These are phyloP conservation scores for Tieghemiomyces parasiticus DNA, from an alignment of 192 early-diverging fungal genomes.

Conservation along the genomic window DNA sequence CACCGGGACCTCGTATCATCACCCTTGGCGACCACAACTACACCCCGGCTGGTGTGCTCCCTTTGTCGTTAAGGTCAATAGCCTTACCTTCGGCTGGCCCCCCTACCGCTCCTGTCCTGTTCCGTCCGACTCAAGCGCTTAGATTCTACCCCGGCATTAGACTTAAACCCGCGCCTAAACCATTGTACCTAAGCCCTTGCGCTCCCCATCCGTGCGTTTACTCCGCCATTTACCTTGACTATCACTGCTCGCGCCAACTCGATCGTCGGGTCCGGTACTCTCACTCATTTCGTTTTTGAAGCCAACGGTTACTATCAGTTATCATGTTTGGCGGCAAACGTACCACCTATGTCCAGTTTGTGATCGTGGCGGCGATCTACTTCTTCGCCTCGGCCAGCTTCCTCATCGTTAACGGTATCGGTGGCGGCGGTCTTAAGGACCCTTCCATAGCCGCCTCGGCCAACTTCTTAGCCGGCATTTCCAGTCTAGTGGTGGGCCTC, in stretches of 20 bases:
- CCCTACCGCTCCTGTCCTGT: too few species aligned
- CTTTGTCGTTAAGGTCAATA: too few species aligned
- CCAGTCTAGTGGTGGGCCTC: background rate
- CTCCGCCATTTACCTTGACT: background rate
- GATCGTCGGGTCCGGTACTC: too few species aligned
- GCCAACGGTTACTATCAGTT: background rate
- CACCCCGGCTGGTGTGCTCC: too few species aligned
- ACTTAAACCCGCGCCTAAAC: background rate
- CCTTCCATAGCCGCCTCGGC: background rate
- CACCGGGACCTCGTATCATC: too few species aligned
- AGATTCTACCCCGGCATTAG: too few species aligned
- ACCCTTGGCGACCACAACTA: too few species aligned
- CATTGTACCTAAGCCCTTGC: background rate
- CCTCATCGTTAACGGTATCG: slow-evolving; percentile 8
- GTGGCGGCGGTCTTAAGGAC: slow-evolving; percentile 10
- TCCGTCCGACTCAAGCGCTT: too few species aligned
- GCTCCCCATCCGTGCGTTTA: background rate
- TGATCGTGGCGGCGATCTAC: background rate
- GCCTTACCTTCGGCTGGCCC: too few species aligned
- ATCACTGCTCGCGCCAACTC: background rate
- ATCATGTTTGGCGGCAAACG: background rate
- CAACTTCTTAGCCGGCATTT: slow-evolving; percentile 3
- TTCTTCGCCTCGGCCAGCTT: slow-evolving; percentile 1
- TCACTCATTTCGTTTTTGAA: background rate
- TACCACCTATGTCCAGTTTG: slow-evolving; percentile 6